Percentiles rank a stretch among this genome's conserved stretches.
Conservation (phyloP, 306 rosid genomes). For the Herpetospermum pedunculosum region DNA sequence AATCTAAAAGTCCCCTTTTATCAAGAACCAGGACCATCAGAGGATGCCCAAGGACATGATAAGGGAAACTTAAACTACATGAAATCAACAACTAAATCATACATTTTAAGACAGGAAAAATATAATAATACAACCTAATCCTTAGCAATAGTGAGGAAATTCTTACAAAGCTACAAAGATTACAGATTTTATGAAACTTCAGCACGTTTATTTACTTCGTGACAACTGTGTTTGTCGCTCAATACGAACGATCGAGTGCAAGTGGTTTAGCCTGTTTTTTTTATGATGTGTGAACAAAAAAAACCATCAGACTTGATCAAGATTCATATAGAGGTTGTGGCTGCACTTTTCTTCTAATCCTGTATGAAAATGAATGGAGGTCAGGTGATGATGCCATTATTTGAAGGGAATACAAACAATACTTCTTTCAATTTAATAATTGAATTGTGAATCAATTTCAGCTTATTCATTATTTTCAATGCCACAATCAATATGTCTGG, state of each 20-base stretch:
- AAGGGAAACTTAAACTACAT: no score
- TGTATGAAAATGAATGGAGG: slow-evolving; percentile 26
- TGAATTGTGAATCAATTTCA: background rate
- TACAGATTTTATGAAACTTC: background rate
- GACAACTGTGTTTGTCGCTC: background rate
- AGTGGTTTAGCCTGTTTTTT: background rate
- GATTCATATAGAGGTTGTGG: slow-evolving; percentile 66
- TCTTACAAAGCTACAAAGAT: background rate
- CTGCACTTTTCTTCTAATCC: slow-evolving; percentile 77
- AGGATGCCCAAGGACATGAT: no score
- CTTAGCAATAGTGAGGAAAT: background rate
- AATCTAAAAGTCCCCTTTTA: no score
- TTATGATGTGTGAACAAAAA: background rate
- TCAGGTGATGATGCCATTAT: slow-evolving; percentile 8
- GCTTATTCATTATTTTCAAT: background rate
- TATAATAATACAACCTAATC: background rate
- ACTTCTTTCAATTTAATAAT: background rate
- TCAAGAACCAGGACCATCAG: no score
- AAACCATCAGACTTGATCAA: slow-evolving; percentile 9
- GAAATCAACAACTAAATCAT: background rate
- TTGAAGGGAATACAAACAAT: background rate
- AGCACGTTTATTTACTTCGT: background rate
- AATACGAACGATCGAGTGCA: background rate
- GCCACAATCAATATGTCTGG: background rate
- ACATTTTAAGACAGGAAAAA: background rate